These are phyloP conservation scores for Endothia cerciana DNA, from an alignment of 2,329 filamentous ascomycete species.

Conservation along the genomic window DNA sequence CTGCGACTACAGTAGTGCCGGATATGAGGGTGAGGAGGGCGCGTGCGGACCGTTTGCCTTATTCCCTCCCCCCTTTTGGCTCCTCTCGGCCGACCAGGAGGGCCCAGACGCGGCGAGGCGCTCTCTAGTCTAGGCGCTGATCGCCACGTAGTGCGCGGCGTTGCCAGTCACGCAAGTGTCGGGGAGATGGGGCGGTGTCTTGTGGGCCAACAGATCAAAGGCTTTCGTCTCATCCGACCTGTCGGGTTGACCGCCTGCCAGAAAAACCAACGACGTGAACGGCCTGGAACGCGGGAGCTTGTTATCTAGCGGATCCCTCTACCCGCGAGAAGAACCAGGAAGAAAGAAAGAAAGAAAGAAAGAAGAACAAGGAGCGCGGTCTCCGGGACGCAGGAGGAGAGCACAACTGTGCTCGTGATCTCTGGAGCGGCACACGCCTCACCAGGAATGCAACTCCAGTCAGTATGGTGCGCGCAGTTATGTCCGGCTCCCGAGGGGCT, in stretches of 20 bases:
- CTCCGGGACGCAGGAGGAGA: not conserved
- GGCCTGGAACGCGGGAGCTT: not conserved
- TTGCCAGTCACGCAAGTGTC: slow-evolving; percentile 9
- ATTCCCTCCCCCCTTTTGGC: not conserved
- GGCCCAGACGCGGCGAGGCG: slow-evolving; percentile 27
- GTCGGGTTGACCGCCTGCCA: not conserved
- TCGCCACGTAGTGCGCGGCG: slow-evolving; percentile 19
- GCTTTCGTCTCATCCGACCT: slow-evolving; percentile 15
- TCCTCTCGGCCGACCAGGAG: slow-evolving; percentile 25
- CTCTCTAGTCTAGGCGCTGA: slow-evolving; percentile 24
- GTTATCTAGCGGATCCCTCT: too few species aligned
- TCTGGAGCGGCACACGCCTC: not conserved
- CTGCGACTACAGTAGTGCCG: too few species aligned
- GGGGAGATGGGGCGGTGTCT: too few species aligned
- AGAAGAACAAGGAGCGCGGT: too few species aligned
- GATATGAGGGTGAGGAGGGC: not conserved
- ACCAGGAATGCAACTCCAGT: not conserved
- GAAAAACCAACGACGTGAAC: not conserved
- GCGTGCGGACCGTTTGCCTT: slow-evolving; percentile 5
- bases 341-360: too few species aligned
- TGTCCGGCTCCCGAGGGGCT: slow-evolving; percentile 4
- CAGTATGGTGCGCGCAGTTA: not conserved
- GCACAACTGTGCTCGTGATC: slow-evolving; percentile 1
- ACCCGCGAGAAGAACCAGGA: too few species aligned
- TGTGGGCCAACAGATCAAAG: too few species aligned